Evolutionary conservation across 1,139 yeast genomes (phyloP).

Genomic region (Suhomyces wounanorum): DNA sequence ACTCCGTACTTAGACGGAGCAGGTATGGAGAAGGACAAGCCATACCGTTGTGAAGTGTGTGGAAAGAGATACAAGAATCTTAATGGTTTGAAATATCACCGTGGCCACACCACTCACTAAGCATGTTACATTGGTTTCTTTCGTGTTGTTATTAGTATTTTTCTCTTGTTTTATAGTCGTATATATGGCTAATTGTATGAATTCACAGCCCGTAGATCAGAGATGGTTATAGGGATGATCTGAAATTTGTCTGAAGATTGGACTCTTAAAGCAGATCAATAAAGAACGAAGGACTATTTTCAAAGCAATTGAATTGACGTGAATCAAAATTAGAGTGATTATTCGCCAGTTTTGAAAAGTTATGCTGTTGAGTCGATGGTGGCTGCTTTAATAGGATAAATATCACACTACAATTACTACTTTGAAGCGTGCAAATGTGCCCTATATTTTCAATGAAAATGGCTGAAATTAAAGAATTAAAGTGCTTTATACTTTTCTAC

Average conservation of each 20-base stretch:
- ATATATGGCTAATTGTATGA: constrained; percentile 3
- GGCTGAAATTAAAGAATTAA: background rate
- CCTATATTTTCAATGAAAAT: too few relatives aligned
- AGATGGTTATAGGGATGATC: background rate
- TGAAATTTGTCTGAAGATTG: background rate
- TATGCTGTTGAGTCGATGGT: too few relatives aligned
- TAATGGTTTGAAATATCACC: constrained; percentile 93
- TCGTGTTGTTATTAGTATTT: constrained; percentile 11
- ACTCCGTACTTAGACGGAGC: constrained; percentile 90
- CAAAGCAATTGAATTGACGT: too few relatives aligned
- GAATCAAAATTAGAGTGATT: too few relatives aligned
- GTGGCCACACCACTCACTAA: constrained; percentile 95
- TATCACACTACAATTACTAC: background rate
- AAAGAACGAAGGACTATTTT: too few relatives aligned
- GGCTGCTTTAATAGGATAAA: background rate
- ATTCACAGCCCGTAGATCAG: background rate
- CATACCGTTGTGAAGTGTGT: constrained; percentile 97
- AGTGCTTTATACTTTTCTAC: too few relatives aligned
- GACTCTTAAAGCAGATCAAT: too few relatives aligned
- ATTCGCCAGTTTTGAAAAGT: too few relatives aligned
- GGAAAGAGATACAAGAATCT: constrained; percentile 95
- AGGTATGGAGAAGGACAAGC: constrained; percentile 96
- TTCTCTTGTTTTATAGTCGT: constrained; percentile 1
- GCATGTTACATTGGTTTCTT: constrained; percentile 3
- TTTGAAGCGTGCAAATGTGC: too few relatives aligned